Percentiles rank a stretch among this genome's conserved stretches.
These are phyloP conservation scores for Puccinellia tenuiflora DNA, from an alignment of 176 grass and related monocot genomes.

Conservation along the genomic window DNA sequence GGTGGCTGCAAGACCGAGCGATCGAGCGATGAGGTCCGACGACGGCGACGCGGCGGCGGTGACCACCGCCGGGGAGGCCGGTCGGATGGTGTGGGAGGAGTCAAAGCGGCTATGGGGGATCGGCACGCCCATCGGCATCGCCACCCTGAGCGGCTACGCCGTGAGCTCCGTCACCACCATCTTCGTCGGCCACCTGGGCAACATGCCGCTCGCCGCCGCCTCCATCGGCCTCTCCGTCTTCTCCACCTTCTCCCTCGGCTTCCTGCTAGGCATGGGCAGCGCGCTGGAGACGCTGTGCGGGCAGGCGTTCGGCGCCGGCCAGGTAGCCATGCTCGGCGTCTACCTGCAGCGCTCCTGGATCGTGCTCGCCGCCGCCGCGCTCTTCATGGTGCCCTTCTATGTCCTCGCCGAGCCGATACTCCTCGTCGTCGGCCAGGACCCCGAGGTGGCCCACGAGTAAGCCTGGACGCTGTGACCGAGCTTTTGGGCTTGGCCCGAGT, in stretches of 20 bases:
- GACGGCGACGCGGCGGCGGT: too few species aligned
- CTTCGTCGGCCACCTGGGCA: slow-evolving; percentile 51
- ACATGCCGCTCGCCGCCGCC: slow-evolving; percentile 16
- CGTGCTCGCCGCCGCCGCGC: slow-evolving; percentile 3
- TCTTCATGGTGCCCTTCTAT: slow-evolving; percentile 28
- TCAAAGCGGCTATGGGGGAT: slow-evolving; percentile 38
- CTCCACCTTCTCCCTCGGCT: too few species aligned
- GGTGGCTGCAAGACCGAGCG: too few species aligned
- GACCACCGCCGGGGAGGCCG: too few species aligned
- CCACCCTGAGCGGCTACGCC: slow-evolving; percentile 21
- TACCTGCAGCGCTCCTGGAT: slow-evolving; percentile 61
- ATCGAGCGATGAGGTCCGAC: too few species aligned
- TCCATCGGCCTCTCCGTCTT: too few species aligned
- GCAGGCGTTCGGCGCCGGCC: slow-evolving; percentile 45
- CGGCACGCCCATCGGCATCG: slow-evolving; percentile 34
- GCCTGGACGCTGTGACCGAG: too few species aligned
- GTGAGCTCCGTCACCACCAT: slow-evolving; percentile 27
- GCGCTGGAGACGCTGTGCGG: slow-evolving; percentile 62
- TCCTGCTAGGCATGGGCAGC: slow-evolving; percentile 43
- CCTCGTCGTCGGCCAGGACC: slow-evolving; percentile 40
- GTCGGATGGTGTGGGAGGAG: not conserved
- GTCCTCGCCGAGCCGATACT: slow-evolving; percentile 40
- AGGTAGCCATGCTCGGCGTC: slow-evolving; percentile 43
- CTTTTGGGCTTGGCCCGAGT: too few species aligned
- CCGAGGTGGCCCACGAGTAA: not conserved